Percentiles rank a stretch among this genome's conserved stretches.
phyloP scores from a whole-genome alignment of 2,329 filamentous ascomycete genomes.

The Podosphaera aphanis region DNA sequence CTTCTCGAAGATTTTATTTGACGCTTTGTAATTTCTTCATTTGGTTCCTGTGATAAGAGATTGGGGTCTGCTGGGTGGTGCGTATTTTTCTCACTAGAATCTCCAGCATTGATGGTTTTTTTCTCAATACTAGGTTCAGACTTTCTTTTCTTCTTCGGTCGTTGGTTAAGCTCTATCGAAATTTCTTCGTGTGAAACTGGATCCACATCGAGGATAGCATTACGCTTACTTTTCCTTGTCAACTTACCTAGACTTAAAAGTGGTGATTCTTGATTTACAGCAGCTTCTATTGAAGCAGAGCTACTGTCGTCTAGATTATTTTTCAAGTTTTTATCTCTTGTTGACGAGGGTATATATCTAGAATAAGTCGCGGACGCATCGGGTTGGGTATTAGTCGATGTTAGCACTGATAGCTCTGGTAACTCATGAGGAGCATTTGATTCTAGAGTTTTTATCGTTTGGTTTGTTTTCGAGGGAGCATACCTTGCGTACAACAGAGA shows the following conservation, averaged over 20 bases:
- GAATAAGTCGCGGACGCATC: conserved; percentile 14
- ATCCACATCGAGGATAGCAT: background rate
- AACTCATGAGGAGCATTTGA: background rate
- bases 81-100: background rate
- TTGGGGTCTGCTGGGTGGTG: background rate
- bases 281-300: background rate
- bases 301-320: background rate
- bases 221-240: background rate
- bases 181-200: background rate
- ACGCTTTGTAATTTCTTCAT: background rate
- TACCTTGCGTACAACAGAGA: conserved; percentile 15
- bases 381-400: conserved; percentile 5
- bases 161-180: background rate
- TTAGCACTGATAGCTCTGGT: background rate
- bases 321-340: background rate
- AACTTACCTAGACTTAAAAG: background rate
- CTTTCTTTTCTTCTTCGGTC: conserved; percentile 2
- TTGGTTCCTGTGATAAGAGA: background rate
- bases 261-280: background rate
- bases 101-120: conserved; percentile 1
- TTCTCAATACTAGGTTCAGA: conserved; percentile 1
- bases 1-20: background rate
- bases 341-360: conserved; percentile 13
- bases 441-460: background rate
- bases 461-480: conserved; percentile 12